These are phyloP conservation scores for Populus tremula DNA, from an alignment of 345 rosid genomes.

Conservation along the genomic window DNA sequence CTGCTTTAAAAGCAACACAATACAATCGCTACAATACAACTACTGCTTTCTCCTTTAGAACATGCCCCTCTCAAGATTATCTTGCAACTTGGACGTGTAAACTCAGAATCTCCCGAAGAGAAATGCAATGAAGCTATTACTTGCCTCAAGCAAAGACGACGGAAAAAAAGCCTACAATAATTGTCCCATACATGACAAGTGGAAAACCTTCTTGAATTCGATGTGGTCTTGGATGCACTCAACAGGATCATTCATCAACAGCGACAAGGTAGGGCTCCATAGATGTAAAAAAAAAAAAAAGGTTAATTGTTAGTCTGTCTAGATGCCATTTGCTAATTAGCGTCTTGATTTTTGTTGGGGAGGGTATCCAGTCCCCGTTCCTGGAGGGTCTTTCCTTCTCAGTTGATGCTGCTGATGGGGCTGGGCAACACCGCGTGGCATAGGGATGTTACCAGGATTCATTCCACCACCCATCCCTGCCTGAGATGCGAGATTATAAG, in stretches of 20 bases:
- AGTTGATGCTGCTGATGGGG: conserved; percentile 71
- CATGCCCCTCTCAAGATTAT: neutral
- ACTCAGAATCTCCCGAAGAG: neutral
- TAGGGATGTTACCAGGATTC: conserved; percentile 68
- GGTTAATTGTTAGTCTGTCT: neutral
- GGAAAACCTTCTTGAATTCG: neutral
- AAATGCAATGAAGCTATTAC: neutral
- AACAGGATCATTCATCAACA: neutral
- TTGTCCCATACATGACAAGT: neutral
- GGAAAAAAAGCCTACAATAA: neutral
- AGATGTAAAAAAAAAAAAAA: neutral
- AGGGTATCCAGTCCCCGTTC: conserved; percentile 80
- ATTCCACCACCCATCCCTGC: conserved; percentile 66
- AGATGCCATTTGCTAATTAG: conserved; percentile 30
- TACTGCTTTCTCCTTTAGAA: neutral
- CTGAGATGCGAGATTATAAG: conserved; percentile 62
- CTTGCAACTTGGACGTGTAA: neutral
- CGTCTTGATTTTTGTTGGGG: conserved; percentile 89
- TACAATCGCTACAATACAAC: neutral
- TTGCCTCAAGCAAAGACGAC: neutral
- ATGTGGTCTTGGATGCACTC: neutral
- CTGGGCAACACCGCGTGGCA: conserved; percentile 73
- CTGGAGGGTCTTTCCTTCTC: conserved; percentile 76
- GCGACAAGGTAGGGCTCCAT: neutral
- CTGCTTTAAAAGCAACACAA: neutral